Evolutionary conservation across 2,329 filamentous ascomycete species (phyloP).

Genomic region (Clonostachys rosea): DNA sequence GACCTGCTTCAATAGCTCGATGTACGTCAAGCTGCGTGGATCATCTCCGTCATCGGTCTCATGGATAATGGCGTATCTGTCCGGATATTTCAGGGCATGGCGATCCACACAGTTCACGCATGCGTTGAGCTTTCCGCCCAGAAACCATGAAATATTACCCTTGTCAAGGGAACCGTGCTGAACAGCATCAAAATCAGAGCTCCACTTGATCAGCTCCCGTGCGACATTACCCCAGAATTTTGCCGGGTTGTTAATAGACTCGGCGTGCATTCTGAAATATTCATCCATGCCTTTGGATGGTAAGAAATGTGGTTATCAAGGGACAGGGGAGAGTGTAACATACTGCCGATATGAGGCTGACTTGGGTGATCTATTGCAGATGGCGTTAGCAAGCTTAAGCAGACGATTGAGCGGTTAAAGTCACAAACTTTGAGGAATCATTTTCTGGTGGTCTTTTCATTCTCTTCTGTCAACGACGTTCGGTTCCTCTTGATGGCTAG

Average conservation of each 20-base stretch:
- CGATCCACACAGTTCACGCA: constrained; percentile 97
- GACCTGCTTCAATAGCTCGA: constrained; percentile 88
- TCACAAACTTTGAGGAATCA: no score
- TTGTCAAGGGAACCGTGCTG: constrained; percentile 68
- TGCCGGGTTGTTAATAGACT: constrained; percentile 86
- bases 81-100: constrained; percentile 89
- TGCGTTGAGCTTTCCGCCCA: constrained; percentile 90
- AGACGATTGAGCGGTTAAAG: no score
- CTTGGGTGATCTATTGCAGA: no score
- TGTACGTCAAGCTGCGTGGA: constrained; percentile 86
- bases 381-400: no score
- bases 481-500: no score
- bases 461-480: no score
- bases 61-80: constrained; percentile 96
- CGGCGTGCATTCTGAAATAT: constrained; percentile 64
- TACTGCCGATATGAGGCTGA: no score
- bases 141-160: constrained; percentile 91
- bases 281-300: constrained; percentile 51
- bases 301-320: no score
- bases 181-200: constrained; percentile 87
- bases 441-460: no score
- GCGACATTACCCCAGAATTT: constrained; percentile 87
- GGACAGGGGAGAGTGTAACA: no score
- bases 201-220: constrained; percentile 86
- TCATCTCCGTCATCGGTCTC: constrained; percentile 88